Base-by-base conservation (phyloP, 192 early-diverging fungal genomes). In the Oehlia diaphana region DNA sequence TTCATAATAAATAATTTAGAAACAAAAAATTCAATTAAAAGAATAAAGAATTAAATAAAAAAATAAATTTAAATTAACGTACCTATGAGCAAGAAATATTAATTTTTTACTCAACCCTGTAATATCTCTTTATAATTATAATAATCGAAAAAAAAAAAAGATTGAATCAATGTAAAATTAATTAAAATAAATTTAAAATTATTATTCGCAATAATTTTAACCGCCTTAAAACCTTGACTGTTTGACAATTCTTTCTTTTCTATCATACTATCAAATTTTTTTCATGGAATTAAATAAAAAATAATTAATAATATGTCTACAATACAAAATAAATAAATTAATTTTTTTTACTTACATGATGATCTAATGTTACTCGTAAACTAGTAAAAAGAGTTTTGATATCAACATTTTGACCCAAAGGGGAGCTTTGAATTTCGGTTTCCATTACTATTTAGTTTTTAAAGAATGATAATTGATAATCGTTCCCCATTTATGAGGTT, bases 81-180 rank as follows among this genome's bases (percentile, higher is more conserved):
- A 83, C 82, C 87, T 69, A 37, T 88, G 87, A n/a, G 87, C 66
- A 7, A 81, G 42, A 58, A 73, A 86, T 26, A 88, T 88, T 28
- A 82, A 58, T 58, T 84, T 76, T 61, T 88, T 88, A 53, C 82
- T 83, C 13, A 62, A 71, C 42, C 81, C 81, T 5, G 87, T 88
- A 31, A 88, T 88, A 75, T 88, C 87, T 50, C 87, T 79, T 31
- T 8, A 9, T 42, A 42, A 63, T 26, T 5, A 39, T 16, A 21
- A 69, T 68, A 63, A 23, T 44, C 0, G 21, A 37, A 42, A 14
- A 42, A 12, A 42, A 12, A 21, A 62, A 79, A 12, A 21, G 44
- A 79, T 23, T 8, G 39, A 42, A 42, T 6, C 7, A 42, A 42
- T 42, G 39, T 53, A 14, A 42, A 3, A 71, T 12, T 44, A 9